Base-by-base conservation (phyloP, 1,139 yeast species). In the Candida sp. region DNA sequence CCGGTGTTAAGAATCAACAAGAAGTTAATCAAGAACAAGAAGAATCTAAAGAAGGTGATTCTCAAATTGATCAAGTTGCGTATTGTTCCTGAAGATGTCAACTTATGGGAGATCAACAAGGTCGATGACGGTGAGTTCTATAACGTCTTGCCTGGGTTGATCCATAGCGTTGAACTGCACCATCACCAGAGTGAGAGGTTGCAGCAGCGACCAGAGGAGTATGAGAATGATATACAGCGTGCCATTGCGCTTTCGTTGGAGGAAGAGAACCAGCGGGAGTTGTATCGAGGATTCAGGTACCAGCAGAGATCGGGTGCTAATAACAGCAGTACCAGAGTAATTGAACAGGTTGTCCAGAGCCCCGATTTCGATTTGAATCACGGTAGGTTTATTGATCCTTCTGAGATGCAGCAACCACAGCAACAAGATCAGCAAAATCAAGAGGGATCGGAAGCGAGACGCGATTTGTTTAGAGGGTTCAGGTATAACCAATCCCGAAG, bases 1-100 rank as follows among this genome's bases (percentile, higher is more conserved):
- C 81, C 81, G 0, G 69, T 74, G 6, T 61, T 76, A 12, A 60
- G 81, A 38, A 67, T 75, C 37, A 77, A 76, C 55, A 62, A 70
- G 22, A 51, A 64, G 4, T 54, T 75, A 33, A 66, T 75, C 22
- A 63, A 61, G 39, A 64, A 67, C 33, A 69, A 69, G 9, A 53
- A 51, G 6, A 67, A 67, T 22, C 59, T 76, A 31, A 54, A 58
- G 4, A 60, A 57, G 17, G 63, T 69, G 3, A 69, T 77, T 30
- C 48, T 56, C 25, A 67, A 67, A 47, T 63, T 77, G 56, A 57
- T 54, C 40, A 60, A 63, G 28, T 65, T 66, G 45, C 67, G 69
- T 46, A 55, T 70, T 33, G 59, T 76, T 7, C 80, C 81, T 1
- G 51, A 58, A 4, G 65, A 67, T 25, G 60, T 75, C 7, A 67